Percentiles rank a stretch among this genome's conserved stretches.
Conservation (phyloP, 495 filamentous ascomycete species). For the Pyronema domesticum region DNA sequence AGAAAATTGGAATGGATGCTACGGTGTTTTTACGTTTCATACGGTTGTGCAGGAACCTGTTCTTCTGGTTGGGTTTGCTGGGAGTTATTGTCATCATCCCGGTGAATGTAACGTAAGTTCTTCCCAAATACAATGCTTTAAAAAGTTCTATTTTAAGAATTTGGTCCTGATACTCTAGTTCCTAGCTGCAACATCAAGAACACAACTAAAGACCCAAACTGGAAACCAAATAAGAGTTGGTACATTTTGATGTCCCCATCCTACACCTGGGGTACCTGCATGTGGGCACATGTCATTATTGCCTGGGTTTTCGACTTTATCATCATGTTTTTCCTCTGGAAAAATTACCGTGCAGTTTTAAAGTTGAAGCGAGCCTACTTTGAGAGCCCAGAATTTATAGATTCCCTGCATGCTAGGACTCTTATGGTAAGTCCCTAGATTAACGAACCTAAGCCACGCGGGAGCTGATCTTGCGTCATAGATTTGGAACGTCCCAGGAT, state of each 20-base stretch:
- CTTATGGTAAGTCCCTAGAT: conserved; percentile 47
- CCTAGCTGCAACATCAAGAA: conserved; percentile 23
- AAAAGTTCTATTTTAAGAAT: conserved; percentile 23
- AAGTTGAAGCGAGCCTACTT: conserved; percentile 61
- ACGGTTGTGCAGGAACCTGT: conserved; percentile 83
- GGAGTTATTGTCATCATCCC: conserved; percentile 71
- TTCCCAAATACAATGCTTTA: neutral
- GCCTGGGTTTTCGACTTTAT: conserved; percentile 65
- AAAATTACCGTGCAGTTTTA: conserved; percentile 57
- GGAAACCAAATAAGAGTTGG: conserved; percentile 24
- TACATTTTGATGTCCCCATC: conserved; percentile 35
- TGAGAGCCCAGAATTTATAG: conserved; percentile 72
- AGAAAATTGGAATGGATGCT: conserved; percentile 74
- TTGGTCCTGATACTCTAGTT: conserved; percentile 9
- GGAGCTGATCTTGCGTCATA: conserved; percentile 18
- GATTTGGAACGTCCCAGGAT: conserved; percentile 70
- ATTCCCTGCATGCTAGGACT: conserved; percentile 73
- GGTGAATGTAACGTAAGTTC: conserved; percentile 38
- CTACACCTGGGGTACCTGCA: conserved; percentile 37
- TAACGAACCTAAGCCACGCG: too few species aligned
- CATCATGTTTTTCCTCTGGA: conserved; percentile 68
- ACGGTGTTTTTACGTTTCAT: conserved; percentile 71
- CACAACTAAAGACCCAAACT: conserved; percentile 1
- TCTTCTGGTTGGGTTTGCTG: conserved; percentile 51
- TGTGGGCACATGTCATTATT: conserved; percentile 68